Evolutionary conservation across 495 filamentous ascomycete genomes (phyloP).

Genomic region (Cairneyella variabilis): DNA sequence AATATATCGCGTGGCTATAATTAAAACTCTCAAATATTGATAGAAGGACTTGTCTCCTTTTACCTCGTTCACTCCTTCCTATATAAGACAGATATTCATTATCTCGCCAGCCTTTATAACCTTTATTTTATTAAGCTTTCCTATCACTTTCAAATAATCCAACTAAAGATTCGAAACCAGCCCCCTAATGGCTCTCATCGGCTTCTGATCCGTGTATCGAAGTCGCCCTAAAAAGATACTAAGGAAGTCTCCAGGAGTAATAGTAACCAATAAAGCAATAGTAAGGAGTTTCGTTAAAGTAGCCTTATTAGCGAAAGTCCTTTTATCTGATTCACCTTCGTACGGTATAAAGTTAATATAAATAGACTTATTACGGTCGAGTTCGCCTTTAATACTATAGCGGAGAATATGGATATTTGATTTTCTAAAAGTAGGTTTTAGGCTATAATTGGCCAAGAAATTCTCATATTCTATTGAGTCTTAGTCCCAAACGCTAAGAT

Average conservation of each 20-base stretch:
- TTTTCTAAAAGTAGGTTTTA: constrained; percentile 2
- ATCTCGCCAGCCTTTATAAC: constrained; percentile 16
- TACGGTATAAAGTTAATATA: constrained; percentile 6
- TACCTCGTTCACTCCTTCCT: constrained; percentile 17
- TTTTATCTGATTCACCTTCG: constrained; percentile 1
- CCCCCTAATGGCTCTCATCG: constrained; percentile 7
- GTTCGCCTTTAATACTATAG: constrained; percentile 3
- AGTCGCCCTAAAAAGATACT: constrained; percentile 18
- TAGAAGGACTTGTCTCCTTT: not conserved
- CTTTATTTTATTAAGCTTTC: constrained; percentile 11
- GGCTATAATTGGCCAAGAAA: constrained; percentile 2
- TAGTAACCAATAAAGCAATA: constrained; percentile 10
- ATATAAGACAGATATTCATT: constrained; percentile 17
- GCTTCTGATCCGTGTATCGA: constrained; percentile 17
- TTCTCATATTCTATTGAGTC: constrained; percentile 2
- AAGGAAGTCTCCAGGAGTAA: constrained; percentile 19
- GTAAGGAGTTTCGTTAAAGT: constrained; percentile 12
- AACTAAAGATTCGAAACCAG: constrained; percentile 13
- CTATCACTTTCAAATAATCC: constrained; percentile 10
- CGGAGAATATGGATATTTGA: constrained; percentile 8
- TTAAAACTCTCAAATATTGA: constrained; percentile 5
- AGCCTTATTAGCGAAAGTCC: not conserved
- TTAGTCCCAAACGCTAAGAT: constrained; percentile 3
- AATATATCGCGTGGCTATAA: constrained; percentile 8
- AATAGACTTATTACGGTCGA: constrained; percentile 6